phyloP scores from a whole-genome alignment of 2,329 filamentous ascomycete genomes.

The Fusarium oxysporum region DNA sequence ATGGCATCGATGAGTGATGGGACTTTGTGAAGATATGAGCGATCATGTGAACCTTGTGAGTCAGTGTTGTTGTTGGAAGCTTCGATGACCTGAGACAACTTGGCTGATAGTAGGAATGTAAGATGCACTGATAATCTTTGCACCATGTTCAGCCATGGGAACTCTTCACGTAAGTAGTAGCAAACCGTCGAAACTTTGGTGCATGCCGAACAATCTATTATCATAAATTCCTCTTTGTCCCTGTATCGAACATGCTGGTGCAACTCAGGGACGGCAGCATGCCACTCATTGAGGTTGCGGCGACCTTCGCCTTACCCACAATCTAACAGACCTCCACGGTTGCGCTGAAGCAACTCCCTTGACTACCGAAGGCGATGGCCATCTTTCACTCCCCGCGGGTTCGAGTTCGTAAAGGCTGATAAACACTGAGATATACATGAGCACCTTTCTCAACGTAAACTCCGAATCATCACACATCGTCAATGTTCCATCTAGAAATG shows the following conservation, averaged over 20 bases:
- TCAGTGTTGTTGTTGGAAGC: no score
- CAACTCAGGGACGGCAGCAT: neutral
- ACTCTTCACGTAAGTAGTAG: neutral
- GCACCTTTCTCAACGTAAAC: conserved; percentile 50
- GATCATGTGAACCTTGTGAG: neutral
- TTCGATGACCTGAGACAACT: no score
- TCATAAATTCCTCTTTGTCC: no score
- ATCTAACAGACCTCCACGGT: conserved; percentile 45
- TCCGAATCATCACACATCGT: conserved; percentile 50
- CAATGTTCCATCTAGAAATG: conserved; percentile 45
- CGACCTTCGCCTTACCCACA: conserved; percentile 50
- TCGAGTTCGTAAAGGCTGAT: conserved; percentile 53
- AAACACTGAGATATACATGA: conserved; percentile 51
- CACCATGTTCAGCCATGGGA: no score
- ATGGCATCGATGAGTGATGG: neutral
- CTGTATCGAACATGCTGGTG: neutral
- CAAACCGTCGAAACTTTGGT: neutral
- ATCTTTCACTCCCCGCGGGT: conserved; percentile 45
- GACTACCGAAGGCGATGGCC: conserved; percentile 42
- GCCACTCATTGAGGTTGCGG: conserved; percentile 6
- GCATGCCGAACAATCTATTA: neutral
- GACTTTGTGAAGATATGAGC: neutral
- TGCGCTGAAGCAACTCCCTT: conserved; percentile 46
- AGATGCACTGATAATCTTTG: neutral
- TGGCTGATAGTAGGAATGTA: neutral